These are phyloP conservation scores for Fragilaria crotonensis DNA, from an alignment of 108 stramenopile species.

Conservation along the genomic window DNA sequence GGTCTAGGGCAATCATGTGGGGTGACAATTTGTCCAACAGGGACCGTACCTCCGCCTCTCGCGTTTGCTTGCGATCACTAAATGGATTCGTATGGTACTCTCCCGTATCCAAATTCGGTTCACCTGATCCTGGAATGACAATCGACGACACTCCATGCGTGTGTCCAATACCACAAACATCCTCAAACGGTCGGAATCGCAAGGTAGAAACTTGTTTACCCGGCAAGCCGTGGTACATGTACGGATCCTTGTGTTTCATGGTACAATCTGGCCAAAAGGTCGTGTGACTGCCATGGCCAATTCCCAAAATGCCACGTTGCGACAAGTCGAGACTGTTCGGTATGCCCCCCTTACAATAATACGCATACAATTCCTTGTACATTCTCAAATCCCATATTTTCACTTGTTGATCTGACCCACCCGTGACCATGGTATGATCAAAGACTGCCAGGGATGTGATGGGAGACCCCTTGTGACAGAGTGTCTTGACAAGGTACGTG, in stretches of 20 bases:
- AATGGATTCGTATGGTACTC: slow-evolving; percentile 90
- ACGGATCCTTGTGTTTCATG: slow-evolving; percentile 71
- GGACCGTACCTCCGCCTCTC: slow-evolving; percentile 92
- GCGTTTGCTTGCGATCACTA: slow-evolving; percentile 82
- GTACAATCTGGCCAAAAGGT: slow-evolving; percentile 87
- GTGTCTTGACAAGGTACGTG: slow-evolving; percentile 82
- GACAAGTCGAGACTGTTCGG: slow-evolving; percentile 82
- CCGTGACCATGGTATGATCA: slow-evolving; percentile 81
- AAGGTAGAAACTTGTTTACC: slow-evolving; percentile 60
- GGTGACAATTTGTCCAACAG: slow-evolving; percentile 93
- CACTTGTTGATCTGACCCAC: slow-evolving; percentile 74
- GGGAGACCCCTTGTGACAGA: slow-evolving; percentile 82
- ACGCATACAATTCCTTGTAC: slow-evolving; percentile 57
- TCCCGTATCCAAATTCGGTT: slow-evolving; percentile 91
- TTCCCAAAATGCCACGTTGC: slow-evolving; percentile 86
- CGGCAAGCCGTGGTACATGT: slow-evolving; percentile 82
- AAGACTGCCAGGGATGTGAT: slow-evolving; percentile 73
- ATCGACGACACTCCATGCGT: slow-evolving; percentile 80
- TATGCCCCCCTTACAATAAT: slow-evolving; percentile 50
- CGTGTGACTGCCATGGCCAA: slow-evolving; percentile 79
- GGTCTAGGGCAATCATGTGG: slow-evolving; percentile 94
- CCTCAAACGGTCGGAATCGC: slow-evolving; percentile 95
- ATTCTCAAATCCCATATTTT: slow-evolving; percentile 96
- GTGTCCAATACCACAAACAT: slow-evolving; percentile 95
- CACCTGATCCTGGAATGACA: slow-evolving; percentile 95